A percentile compares a stretch with the other conserved stretches of the same genome.
Evolutionary conservation across 306 rosid species (phyloP).

Genomic region (Quercus agrifolia): DNA sequence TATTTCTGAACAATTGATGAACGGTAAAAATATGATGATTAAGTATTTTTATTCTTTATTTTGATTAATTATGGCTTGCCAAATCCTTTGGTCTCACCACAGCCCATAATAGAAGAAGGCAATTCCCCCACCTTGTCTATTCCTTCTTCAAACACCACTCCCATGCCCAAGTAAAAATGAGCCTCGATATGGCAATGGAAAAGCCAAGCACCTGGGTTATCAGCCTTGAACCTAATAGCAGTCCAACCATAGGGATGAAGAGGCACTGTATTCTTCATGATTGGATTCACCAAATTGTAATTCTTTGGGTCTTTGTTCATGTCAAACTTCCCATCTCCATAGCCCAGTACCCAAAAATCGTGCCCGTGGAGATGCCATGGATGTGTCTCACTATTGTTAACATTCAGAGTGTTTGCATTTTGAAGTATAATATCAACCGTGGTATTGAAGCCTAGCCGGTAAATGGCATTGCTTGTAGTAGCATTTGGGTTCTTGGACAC

Average conservation of each 20-base stretch:
- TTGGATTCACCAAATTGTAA: slow-evolving; percentile 72
- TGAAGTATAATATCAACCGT: slow-evolving; percentile 57
- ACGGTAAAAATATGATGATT: too few species aligned
- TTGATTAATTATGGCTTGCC: slow-evolving; percentile 24
- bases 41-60: too few species aligned
- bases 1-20: too few species aligned
- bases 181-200: slow-evolving; percentile 91
- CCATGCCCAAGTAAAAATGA: slow-evolving; percentile 89
- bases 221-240: slow-evolving; percentile 66
- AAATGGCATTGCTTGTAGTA: slow-evolving; percentile 43
- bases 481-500: slow-evolving; percentile 39
- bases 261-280: slow-evolving; percentile 79
- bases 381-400: slow-evolving; percentile 50
- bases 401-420: slow-evolving; percentile 41
- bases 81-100: slow-evolving; percentile 50
- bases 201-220: slow-evolving; percentile 87
- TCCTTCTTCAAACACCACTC: slow-evolving; percentile 83
- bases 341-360: slow-evolving; percentile 54
- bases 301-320: slow-evolving; percentile 34
- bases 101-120: slow-evolving; percentile 10
- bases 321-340: slow-evolving; percentile 48
- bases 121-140: slow-evolving; percentile 45
- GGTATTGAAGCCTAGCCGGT: slow-evolving; percentile 36
- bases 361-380: slow-evolving; percentile 70
- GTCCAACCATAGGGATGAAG: slow-evolving; percentile 82